Percentiles rank a stretch among this genome's conserved stretches.
Evolutionary conservation across 805 yeast genomes (phyloP).

Genomic region (Crinitomyces ghanaensis): DNA sequence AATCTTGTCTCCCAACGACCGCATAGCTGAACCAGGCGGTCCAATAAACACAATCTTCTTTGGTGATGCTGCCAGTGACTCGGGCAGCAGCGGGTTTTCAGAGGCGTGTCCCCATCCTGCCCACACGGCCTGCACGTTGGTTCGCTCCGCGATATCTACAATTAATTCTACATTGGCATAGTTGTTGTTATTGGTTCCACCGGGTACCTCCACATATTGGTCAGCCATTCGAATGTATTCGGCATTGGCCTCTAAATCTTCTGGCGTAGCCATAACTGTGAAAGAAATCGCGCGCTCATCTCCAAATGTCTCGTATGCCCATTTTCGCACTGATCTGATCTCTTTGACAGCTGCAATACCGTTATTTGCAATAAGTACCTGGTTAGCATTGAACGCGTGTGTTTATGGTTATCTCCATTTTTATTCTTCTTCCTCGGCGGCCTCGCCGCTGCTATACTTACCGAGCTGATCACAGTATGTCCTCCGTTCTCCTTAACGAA

Average conservation of each 20-base stretch:
- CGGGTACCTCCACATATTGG: conserved; percentile 96
- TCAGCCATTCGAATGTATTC: conserved; percentile 99
- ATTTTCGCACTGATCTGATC: conserved; percentile 91
- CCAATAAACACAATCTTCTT: conserved; percentile 89
- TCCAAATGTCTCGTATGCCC: conserved; percentile 99
- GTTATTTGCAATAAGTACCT: conserved; percentile 86
- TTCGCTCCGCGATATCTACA: conserved; percentile 94
- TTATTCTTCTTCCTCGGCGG: not conserved
- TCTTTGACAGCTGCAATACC: conserved; percentile 99
- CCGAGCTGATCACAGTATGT: conserved; percentile 81
- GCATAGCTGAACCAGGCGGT: conserved; percentile 98
- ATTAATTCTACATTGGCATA: conserved; percentile 96
- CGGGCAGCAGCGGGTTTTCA: conserved; percentile 95
- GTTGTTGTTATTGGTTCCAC: conserved; percentile 97
- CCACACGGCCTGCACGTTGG: conserved; percentile 97
- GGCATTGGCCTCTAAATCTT: conserved; percentile 91
- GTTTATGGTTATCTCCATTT: not conserved
- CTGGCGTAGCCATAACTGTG: conserved; percentile 99
- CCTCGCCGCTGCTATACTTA: conserved; percentile 11
- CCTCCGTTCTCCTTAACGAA: conserved; percentile 82
- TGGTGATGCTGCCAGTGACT: conserved; percentile 84
- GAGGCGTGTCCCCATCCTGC: conserved; percentile 99
- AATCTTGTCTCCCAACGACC: conserved; percentile 98
- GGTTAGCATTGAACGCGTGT: conserved; percentile 3
- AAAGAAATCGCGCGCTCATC: conserved; percentile 88